Evolutionary conservation across 441 rosid genomes (phyloP).

Genomic region (Euphorbia celastroides): DNA sequence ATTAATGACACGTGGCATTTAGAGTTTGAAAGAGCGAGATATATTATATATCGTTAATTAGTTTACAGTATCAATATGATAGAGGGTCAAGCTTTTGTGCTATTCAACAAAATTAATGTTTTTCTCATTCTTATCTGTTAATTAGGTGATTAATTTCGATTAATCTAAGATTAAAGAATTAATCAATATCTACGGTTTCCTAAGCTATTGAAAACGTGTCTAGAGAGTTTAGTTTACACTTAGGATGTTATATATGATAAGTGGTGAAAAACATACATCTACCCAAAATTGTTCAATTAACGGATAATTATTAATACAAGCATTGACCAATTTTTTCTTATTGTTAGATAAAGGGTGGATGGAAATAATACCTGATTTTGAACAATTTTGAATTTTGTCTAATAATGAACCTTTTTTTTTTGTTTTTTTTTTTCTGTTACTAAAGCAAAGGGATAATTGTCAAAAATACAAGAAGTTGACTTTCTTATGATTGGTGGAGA

Average conservation of each 20-base stretch:
- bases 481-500: slow-evolving; percentile 20
- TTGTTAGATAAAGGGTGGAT: slow-evolving; percentile 52
- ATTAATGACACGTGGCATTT: no score
- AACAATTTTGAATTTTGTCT: slow-evolving; percentile 31
- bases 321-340: slow-evolving; percentile 27
- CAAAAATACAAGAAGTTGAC: slow-evolving; percentile 28
- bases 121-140: slow-evolving; percentile 12
- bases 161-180: not conserved
- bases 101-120: slow-evolving; percentile 18
- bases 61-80: not conserved
- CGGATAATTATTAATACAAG: slow-evolving; percentile 15
- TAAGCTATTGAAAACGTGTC: not conserved
- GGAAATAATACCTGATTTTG: slow-evolving; percentile 39
- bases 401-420: slow-evolving; percentile 3
- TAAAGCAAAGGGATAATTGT: slow-evolving; percentile 22
- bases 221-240: not conserved
- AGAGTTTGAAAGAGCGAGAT: no score
- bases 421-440: no score
- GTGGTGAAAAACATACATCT: not conserved
- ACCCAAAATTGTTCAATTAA: not conserved
- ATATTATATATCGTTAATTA: no score
- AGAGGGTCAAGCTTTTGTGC: slow-evolving; percentile 7
- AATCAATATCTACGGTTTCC: not conserved
- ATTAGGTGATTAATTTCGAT: not conserved
- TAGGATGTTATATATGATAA: no score